phyloP scores from a whole-genome alignment of 106 monocot species.

The Allium fistulosum region DNA sequence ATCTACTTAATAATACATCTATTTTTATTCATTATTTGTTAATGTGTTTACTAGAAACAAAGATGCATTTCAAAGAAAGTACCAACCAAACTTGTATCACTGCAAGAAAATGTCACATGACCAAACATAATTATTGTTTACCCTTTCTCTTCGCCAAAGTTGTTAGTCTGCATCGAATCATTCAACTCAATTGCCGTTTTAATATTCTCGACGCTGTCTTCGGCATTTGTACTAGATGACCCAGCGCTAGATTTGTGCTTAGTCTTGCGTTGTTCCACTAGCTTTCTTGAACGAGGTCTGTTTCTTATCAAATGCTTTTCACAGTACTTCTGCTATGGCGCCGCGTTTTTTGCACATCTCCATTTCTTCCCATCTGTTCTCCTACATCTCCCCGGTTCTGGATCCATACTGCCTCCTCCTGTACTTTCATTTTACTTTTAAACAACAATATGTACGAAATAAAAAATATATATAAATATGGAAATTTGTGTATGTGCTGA shows the following conservation, averaged over 20 bases:
- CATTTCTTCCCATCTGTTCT: conserved; percentile 78
- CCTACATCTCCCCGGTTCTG: conserved; percentile 61
- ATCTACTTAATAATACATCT: too few relatives aligned
- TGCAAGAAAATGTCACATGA: too few relatives aligned
- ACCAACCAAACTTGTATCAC: too few relatives aligned
- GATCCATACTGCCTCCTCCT: conserved; percentile 7
- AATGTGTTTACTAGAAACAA: too few relatives aligned
- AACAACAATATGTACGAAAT: too few relatives aligned
- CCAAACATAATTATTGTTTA: too few relatives aligned
- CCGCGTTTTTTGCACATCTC: conserved; percentile 58
- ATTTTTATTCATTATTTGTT: too few relatives aligned
- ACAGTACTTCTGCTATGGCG: conserved; percentile 59
- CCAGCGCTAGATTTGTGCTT: background rate
- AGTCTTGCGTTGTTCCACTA: conserved; percentile 39
- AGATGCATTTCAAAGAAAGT: too few relatives aligned
- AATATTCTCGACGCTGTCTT: too few relatives aligned
- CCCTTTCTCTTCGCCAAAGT: too few relatives aligned
- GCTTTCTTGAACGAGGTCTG: conserved; percentile 85
- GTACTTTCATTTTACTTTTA: background rate
- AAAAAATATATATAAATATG: background rate
- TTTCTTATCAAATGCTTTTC: conserved; percentile 57
- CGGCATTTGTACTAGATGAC: background rate
- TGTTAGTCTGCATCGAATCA: too few relatives aligned
- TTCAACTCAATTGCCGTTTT: too few relatives aligned
- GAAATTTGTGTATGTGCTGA: background rate